phyloP scores from a whole-genome alignment of 1,284 basidiomycete genomes.

The Trametes hirsuta region DNA sequence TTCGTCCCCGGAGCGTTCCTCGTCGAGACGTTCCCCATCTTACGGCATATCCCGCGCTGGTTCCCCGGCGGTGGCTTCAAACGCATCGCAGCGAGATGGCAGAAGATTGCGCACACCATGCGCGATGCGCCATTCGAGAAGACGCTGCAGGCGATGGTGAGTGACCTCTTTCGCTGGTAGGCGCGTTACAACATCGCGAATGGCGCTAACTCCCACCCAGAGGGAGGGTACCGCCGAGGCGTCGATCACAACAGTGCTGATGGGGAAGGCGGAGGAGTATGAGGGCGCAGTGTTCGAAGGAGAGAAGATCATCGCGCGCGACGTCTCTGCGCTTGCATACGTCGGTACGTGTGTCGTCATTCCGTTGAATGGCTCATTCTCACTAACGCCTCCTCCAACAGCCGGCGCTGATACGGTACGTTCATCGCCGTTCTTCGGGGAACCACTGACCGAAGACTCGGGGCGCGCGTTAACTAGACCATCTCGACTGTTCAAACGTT shows the following conservation, averaged over 20 bases:
- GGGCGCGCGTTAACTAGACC: slow-evolving; percentile 1
- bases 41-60: slow-evolving; percentile 31
- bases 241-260: slow-evolving; percentile 11
- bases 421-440: background rate
- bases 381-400: background rate
- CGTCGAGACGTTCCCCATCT: slow-evolving; percentile 25
- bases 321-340: slow-evolving; percentile 16
- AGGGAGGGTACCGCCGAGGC: slow-evolving; percentile 10
- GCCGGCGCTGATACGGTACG: slow-evolving; percentile 25
- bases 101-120: slow-evolving; percentile 11
- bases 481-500: slow-evolving; percentile 30
- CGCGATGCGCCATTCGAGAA: slow-evolving; percentile 16
- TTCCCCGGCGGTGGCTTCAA: slow-evolving; percentile 33
- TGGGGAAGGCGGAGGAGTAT: slow-evolving; percentile 9
- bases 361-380: background rate
- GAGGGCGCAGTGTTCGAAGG: slow-evolving; percentile 10
- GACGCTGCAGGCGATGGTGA: slow-evolving; percentile 17
- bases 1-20: slow-evolving; percentile 27
- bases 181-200: background rate
- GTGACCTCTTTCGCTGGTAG: background rate
- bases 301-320: slow-evolving; percentile 10
- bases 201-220: background rate
- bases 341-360: slow-evolving; percentile 10
- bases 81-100: slow-evolving; percentile 30
- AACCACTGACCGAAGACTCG: background rate